These are phyloP conservation scores for Parastagonospora avenae DNA, from an alignment of 2,329 filamentous ascomycete species.

Conservation along the genomic window DNA sequence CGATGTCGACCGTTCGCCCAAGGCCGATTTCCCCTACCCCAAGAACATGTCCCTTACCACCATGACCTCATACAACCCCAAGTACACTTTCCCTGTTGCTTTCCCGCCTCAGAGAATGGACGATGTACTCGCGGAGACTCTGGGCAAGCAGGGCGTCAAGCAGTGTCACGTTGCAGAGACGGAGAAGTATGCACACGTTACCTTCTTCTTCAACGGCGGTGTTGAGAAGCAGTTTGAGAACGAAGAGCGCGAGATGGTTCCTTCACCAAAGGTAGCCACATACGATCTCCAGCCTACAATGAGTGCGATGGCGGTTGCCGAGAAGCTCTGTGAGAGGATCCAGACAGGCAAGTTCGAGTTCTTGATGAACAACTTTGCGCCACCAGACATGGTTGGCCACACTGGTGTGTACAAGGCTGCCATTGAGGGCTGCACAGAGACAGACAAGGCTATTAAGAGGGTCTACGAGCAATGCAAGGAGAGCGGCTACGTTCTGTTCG, in stretches of 20 bases:
- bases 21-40: slow-evolving; percentile 90
- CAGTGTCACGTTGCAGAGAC: slow-evolving; percentile 98
- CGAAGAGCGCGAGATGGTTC: slow-evolving; percentile 91
- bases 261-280: slow-evolving; percentile 92
- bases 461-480: slow-evolving; percentile 95
- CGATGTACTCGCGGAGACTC: slow-evolving; percentile 97
- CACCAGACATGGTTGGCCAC: slow-evolving; percentile 98
- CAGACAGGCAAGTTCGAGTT: slow-evolving; percentile 88
- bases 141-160: slow-evolving; percentile 84
- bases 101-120: slow-evolving; percentile 96
- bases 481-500: slow-evolving; percentile 89
- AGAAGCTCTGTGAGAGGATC: slow-evolving; percentile 88
- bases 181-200: slow-evolving; percentile 99
- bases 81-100: slow-evolving; percentile 89
- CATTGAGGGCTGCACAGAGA: slow-evolving; percentile 80
- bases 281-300: slow-evolving; percentile 96
- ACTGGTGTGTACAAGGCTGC: slow-evolving; percentile 97
- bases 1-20: slow-evolving; percentile 86
- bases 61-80: slow-evolving; percentile 98
- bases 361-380: slow-evolving; percentile 99
- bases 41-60: slow-evolving; percentile 86
- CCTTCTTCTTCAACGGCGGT: slow-evolving; percentile 99
- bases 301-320: slow-evolving; percentile 87
- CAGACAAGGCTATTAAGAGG: slow-evolving; percentile 90
- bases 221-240: slow-evolving; percentile 95